A percentile compares a stretch with the other conserved stretches of the same genome.
These are phyloP conservation scores for Talaromyces trachyspermus DNA, from an alignment of 495 filamentous ascomycete species.

Conservation along the genomic window DNA sequence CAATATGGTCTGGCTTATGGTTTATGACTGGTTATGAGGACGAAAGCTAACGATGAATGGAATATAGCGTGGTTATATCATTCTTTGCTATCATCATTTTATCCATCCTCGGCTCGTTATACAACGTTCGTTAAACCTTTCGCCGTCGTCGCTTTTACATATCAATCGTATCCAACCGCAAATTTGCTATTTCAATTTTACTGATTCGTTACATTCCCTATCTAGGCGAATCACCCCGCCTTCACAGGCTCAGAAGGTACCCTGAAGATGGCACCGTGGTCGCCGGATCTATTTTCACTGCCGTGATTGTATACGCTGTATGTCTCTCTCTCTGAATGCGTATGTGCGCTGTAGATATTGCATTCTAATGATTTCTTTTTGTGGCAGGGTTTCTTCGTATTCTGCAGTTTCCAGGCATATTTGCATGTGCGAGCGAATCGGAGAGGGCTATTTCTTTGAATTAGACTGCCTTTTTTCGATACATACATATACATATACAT, in stretches of 20 bases:
- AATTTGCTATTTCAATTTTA: neutral
- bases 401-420: conserved; percentile 79
- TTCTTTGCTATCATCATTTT: conserved; percentile 84
- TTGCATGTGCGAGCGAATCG: conserved; percentile 70
- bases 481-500: neutral
- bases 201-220: neutral
- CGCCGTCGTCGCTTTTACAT: too few species aligned
- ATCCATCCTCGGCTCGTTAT: conserved; percentile 72
- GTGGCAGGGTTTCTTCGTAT: conserved; percentile 72
- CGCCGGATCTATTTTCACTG: conserved; percentile 73
- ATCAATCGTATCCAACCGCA: neutral
- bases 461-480: conserved; percentile 17
- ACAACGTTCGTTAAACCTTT: conserved; percentile 44
- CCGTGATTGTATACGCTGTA: conserved; percentile 81
- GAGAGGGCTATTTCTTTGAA: conserved; percentile 71
- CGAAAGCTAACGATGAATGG: neutral
- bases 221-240: conserved; percentile 62
- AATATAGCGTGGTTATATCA: conserved; percentile 72
- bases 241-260: conserved; percentile 71
- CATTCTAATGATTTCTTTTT: neutral
- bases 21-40: neutral
- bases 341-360: conserved; percentile 6
- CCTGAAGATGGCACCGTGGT: conserved; percentile 68
- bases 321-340: conserved; percentile 17
- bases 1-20: conserved; percentile 9